Base-by-base conservation (phyloP, 805 yeast genomes). In the Starmerella stigmatis region DNA sequence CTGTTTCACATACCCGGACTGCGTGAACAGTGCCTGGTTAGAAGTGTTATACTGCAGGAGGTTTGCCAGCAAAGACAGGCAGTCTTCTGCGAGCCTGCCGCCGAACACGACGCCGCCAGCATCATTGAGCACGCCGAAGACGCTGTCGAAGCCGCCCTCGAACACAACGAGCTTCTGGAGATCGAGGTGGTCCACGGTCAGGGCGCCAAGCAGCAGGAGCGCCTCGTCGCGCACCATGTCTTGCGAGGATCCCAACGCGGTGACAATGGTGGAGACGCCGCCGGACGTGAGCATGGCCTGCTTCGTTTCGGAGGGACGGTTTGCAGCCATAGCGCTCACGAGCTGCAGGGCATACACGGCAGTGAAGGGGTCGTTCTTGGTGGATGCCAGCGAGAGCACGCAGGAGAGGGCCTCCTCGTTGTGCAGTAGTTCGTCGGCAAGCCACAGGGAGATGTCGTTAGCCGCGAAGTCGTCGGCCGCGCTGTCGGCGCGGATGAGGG, bases 131-230 rank as follows among this genome's bases (percentile, higher is more conserved):
- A 92, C 81, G n/a, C 68, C 70, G 57, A 89, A 88, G 11, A 86
- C 64, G 49, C 72, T 76, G 50, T 86, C 96, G 58, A 92, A 88
- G 0, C 94, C 81, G 54, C 85, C 88, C 60, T 92, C 96, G 59
- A 92, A 92, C 0, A 94, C 98, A 9, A 94, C 94, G 16, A 92
- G 66, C 57, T 86, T 88, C 60, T 92, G 98, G 26, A 89, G 78
- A 60, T 85, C 89, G 48, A 79, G 76, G 56, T 86, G 84, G 48
- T 83, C 81, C 54, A 79, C 79, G 11, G 79, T 94, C 3, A 92
- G 70, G 10, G 86, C 80, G 79, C 82, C 79, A 41, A 94, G 67
- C n/a, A 94, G 66, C 42, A 89, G 64, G 29, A 89, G 79, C 3
- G 92, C 77, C 63, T 92, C 70, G 60, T 89, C 88, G 56, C 97